phyloP scores from a whole-genome alignment of 2,329 filamentous ascomycete species.

The Thermochaetoides dissita region DNA sequence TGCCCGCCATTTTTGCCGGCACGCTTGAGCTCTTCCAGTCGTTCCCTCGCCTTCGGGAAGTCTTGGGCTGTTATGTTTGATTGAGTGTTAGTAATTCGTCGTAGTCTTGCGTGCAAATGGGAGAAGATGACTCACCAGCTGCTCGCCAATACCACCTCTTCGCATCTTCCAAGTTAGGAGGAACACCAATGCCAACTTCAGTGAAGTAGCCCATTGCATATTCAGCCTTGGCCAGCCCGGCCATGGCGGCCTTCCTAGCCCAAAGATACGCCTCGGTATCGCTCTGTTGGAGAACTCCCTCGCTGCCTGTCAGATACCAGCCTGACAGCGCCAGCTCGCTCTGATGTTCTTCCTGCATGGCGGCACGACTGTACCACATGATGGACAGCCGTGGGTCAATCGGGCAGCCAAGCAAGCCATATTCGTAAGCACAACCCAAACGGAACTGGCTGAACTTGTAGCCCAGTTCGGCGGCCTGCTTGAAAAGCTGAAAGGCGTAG shows the following conservation, averaged over 20 bases:
- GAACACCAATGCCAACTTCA: conserved; percentile 82
- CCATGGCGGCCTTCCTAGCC: conserved; percentile 83
- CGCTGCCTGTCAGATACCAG: conserved; percentile 90
- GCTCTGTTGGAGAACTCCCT: conserved; percentile 76
- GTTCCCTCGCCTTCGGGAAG: conserved; percentile 82
- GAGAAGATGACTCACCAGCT: conserved; percentile 66
- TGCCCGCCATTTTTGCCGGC: neutral
- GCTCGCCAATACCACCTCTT: conserved; percentile 98
- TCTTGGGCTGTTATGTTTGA: conserved; percentile 66
- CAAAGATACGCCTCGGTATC: conserved; percentile 95
- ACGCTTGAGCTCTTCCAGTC: conserved; percentile 77
- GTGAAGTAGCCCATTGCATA: conserved; percentile 98
- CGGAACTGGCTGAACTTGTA: conserved; percentile 94
- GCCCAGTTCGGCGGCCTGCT: conserved; percentile 71
- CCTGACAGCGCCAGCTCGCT: conserved; percentile 71
- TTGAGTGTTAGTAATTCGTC: conserved; percentile 8
- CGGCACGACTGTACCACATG: conserved; percentile 84
- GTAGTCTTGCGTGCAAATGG: neutral
- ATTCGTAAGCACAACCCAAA: conserved; percentile 78
- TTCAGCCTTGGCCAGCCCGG: conserved; percentile 82
- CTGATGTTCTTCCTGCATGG: conserved; percentile 87
- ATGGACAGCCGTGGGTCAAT: conserved; percentile 79
- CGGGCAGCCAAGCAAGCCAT: conserved; percentile 67
- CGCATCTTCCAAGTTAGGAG: conserved; percentile 79
- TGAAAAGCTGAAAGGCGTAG: conserved; percentile 71